These are phyloP conservation scores for Aspergillus puulaauensis DNA, from an alignment of 2,329 filamentous ascomycete species.

Conservation along the genomic window DNA sequence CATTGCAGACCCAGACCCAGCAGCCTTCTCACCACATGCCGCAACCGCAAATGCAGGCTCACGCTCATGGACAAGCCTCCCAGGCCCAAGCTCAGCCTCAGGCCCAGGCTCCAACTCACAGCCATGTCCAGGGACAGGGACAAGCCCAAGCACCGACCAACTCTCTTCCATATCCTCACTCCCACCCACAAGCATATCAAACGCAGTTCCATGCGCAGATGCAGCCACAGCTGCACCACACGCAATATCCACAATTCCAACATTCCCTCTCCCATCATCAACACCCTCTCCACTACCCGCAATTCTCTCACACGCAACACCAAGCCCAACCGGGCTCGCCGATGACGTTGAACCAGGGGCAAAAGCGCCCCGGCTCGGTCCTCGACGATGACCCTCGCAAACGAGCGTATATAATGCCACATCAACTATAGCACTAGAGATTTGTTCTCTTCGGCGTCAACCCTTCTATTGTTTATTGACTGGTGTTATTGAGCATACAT, in stretches of 20 bases:
- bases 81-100: not conserved
- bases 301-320: constrained; percentile 15
- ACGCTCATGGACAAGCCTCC: not conserved
- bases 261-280: constrained; percentile 1
- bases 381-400: constrained; percentile 23
- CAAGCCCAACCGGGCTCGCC: constrained; percentile 14
- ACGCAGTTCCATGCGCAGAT: constrained; percentile 11
- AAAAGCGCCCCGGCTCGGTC: constrained; percentile 17
- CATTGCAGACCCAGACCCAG: constrained; percentile 3
- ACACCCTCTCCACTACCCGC: constrained; percentile 5
- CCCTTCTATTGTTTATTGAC: not conserved
- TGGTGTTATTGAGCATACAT: not conserved
- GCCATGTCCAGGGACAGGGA: not conserved
- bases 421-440: constrained; percentile 14
- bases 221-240: constrained; percentile 16
- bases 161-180: constrained; percentile 3
- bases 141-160: constrained; percentile 5
- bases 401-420: constrained; percentile 21
- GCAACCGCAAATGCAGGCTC: constrained; percentile 1
- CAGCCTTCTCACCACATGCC: not conserved
- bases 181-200: constrained; percentile 11
- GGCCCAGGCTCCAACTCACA: not conserved
- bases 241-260: constrained; percentile 9
- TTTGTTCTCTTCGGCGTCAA: not conserved
- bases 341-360: constrained; percentile 19